These are phyloP conservation scores for Talaromyces pinophilus DNA, from an alignment of 2,329 filamentous ascomycete genomes.

Conservation along the genomic window DNA sequence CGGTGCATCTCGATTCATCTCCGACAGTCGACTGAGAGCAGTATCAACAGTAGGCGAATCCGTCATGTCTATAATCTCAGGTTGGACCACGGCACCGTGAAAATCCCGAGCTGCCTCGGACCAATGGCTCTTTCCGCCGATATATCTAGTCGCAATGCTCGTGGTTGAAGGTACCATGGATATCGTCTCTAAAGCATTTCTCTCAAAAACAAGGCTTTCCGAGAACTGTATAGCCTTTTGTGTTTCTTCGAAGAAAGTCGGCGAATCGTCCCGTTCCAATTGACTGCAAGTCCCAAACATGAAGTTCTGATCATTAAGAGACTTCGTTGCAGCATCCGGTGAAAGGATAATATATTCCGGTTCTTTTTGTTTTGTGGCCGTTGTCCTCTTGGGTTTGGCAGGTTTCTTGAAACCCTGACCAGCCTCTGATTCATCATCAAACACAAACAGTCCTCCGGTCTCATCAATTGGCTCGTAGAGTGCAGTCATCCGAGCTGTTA, in stretches of 20 bases:
- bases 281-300: constrained; percentile 87
- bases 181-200: neutral
- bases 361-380: constrained; percentile 27
- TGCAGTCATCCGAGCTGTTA: constrained; percentile 75
- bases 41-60: constrained; percentile 38
- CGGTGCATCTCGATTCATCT: constrained; percentile 21
- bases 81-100: constrained; percentile 64
- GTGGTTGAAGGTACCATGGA: constrained; percentile 16
- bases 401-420: constrained; percentile 17
- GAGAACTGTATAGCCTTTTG: constrained; percentile 37
- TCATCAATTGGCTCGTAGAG: constrained; percentile 57
- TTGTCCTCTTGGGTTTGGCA: constrained; percentile 24
- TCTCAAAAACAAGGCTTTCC: constrained; percentile 26
- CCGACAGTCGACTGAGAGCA: constrained; percentile 11
- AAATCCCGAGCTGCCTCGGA: constrained; percentile 66
- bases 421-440: constrained; percentile 24
- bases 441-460: constrained; percentile 22
- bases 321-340: constrained; percentile 66
- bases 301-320: constrained; percentile 70
- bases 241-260: constrained; percentile 51
- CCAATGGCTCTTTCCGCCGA: constrained; percentile 61
- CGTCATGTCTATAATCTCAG: constrained; percentile 63
- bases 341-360: constrained; percentile 64
- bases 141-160: constrained; percentile 30
- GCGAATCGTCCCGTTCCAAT: constrained; percentile 70